phyloP scores from a whole-genome alignment of 225 moss, liverwort and hornwort genomes.

The Sphagnum tenellum region DNA sequence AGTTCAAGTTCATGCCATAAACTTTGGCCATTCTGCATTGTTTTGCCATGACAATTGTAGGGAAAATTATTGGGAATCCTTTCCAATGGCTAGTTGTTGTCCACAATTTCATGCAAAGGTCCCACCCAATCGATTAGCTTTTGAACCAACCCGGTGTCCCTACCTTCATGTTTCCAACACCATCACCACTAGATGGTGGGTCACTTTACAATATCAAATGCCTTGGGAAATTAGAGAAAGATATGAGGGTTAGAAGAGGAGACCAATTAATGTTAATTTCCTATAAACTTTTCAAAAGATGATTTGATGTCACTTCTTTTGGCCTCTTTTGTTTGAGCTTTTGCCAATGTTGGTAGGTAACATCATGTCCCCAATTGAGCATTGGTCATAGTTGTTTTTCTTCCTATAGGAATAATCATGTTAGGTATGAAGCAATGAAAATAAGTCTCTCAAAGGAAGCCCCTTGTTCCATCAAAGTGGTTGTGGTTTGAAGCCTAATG shows the following conservation, averaged over 20 bases:
- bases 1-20: conserved; percentile 89
- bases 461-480: conserved; percentile 90
- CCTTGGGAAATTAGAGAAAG: not conserved
- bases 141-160: conserved; percentile 66
- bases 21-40: conserved; percentile 84
- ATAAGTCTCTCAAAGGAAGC: conserved; percentile 87
- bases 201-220: conserved; percentile 1
- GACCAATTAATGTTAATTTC: too few species aligned
- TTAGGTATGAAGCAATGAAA: conserved; percentile 79
- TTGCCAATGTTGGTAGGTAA: too few species aligned
- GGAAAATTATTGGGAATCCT: conserved; percentile 61
- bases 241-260: too few species aligned
- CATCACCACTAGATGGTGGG: conserved; percentile 56
- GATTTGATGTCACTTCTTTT: too few species aligned
- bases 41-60: conserved; percentile 73
- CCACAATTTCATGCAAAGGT: conserved; percentile 88
- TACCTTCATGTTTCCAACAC: conserved; percentile 55
- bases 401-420: conserved; percentile 61
- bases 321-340: too few species aligned
- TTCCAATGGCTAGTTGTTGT: conserved; percentile 71
- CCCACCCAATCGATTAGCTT: conserved; percentile 94
- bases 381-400: conserved; percentile 31
- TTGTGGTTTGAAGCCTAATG: conserved; percentile 92
- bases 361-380: not conserved
- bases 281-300: too few species aligned